phyloP scores from a whole-genome alignment of 768 basidiomycete species.

The Russula foetens region DNA sequence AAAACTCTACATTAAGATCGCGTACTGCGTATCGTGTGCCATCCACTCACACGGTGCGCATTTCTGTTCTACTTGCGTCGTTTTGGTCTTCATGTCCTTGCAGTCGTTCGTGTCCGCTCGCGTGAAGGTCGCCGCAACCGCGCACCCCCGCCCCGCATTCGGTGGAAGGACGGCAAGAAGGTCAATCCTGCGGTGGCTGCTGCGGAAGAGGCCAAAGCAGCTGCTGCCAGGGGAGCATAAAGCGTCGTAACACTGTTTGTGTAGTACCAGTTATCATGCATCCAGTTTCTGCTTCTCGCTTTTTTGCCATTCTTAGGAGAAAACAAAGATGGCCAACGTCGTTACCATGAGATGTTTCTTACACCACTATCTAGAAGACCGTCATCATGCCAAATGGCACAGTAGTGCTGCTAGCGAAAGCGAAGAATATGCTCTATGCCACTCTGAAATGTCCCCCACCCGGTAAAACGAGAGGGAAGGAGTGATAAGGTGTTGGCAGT shows the following conservation, averaged over 20 bases:
- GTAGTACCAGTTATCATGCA: conserved; percentile 17
- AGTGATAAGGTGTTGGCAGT: conserved; percentile 30
- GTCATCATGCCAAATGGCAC: conserved; percentile 26
- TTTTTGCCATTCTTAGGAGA: too few relatives aligned
- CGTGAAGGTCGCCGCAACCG: conserved; percentile 95
- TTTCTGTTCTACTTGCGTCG: not conserved
- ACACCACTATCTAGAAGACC: conserved; percentile 34
- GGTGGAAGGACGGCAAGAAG: conserved; percentile 96
- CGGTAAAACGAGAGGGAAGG: conserved; percentile 20
- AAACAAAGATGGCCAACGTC: too few relatives aligned
- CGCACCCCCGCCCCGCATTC: conserved; percentile 88
- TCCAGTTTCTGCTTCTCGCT: too few relatives aligned
- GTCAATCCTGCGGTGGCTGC: conserved; percentile 93
- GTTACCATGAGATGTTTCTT: conserved; percentile 24
- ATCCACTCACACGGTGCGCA: conserved; percentile 94
- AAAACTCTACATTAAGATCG: conserved; percentile 97
- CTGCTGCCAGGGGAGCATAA: conserved; percentile 24
- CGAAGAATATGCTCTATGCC: conserved; percentile 27
- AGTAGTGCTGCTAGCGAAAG: conserved; percentile 34
- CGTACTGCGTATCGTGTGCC: conserved; percentile 97
- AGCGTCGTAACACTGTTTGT: conserved; percentile 3
- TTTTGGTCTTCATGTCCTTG: not conserved
- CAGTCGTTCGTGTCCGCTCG: conserved; percentile 97
- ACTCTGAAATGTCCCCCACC: conserved; percentile 25
- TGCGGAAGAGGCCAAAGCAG: conserved; percentile 79